A percentile compares a stretch with the other conserved stretches of the same genome.
These are phyloP conservation scores for Coemansia sp. DNA, from an alignment of 192 early-diverging fungal genomes.

Conservation along the genomic window DNA sequence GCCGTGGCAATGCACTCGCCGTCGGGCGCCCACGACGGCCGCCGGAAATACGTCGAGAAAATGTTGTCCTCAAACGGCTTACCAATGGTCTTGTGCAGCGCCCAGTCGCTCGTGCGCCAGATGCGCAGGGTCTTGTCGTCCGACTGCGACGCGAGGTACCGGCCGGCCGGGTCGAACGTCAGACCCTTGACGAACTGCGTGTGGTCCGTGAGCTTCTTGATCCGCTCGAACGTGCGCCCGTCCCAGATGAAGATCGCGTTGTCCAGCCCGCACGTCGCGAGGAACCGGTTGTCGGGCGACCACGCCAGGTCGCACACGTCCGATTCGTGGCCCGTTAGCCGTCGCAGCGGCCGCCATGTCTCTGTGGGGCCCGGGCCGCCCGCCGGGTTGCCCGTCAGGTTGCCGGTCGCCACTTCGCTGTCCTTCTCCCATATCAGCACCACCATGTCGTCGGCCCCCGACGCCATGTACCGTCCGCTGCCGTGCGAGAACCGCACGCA, in stretches of 20 bases:
- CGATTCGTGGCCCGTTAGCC: constrained; percentile 80
- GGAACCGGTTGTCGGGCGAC: constrained; percentile 79
- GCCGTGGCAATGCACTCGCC: constrained; percentile 89
- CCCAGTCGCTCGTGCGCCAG: constrained; percentile 88
- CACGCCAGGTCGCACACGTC: constrained; percentile 93
- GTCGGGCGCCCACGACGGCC: constrained; percentile 96
- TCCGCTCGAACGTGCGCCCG: constrained; percentile 67
- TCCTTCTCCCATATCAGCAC: constrained; percentile 89
- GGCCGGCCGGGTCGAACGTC: constrained; percentile 93
- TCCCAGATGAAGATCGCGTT: constrained; percentile 84
- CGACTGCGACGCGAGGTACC: constrained; percentile 88
- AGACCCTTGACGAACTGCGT: constrained; percentile 94
- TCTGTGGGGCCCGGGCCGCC: constrained; percentile 34
- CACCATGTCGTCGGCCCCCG: constrained; percentile 89
- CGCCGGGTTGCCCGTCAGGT: constrained; percentile 9
- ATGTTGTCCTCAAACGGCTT: constrained; percentile 76
- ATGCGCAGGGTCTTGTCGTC: constrained; percentile 89
- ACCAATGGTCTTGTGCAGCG: constrained; percentile 65
- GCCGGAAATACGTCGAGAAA: constrained; percentile 83
- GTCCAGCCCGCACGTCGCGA: constrained; percentile 92
- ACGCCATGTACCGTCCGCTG: constrained; percentile 74
- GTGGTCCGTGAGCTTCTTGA: constrained; percentile 68
- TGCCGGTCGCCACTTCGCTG: constrained; percentile 30
- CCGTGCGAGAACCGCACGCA: constrained; percentile 81
- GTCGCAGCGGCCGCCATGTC: constrained; percentile 69